Base-by-base conservation (phyloP, 2,329 filamentous ascomycete genomes). In the Nemania diffusa region DNA sequence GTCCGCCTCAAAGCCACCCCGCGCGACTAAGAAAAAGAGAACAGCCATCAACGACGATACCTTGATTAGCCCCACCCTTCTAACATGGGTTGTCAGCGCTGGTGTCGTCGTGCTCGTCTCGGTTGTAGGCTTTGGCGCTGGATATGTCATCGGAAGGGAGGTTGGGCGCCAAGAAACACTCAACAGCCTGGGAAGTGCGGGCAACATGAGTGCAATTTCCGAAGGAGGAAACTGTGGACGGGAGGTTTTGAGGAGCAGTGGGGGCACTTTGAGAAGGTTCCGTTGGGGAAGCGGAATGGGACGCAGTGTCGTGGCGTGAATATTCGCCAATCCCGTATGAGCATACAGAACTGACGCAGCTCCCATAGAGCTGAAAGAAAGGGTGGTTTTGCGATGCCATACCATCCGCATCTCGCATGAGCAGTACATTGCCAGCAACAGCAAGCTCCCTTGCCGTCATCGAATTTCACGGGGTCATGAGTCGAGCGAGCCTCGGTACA, bases 81-180 rank as follows among this genome's bases (percentile, higher is more conserved):
- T 90, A 57, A 88, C 88, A 0, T 91, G 88, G 87, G 87, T 89
- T 5, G 84, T 91, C 61, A 88, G 87, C 64, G 89, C 89, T 7
- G 89, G 90, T 20, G 89, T 91, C 0, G 87, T 91, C 1, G 88
- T 91, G 8, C 82, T 92, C 11, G 86, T 91, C 2, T 89, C 87
- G 7, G 89, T 90, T 1, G 88, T 91, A 37, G 89, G 89, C 1
- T 91, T 92, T 71, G 88, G 89, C 2, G 89, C 89, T 8, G 89
- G 90, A 11, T 91, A 90, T 73, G 88, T 90, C 26, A 88, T 91
- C 66, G 89, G 90, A 5, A 82, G 88, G 27, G 89, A 91, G 72
- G 88, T 90, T 26, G 89, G 89, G 2, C 83, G 87, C 37, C 87
- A 90, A 70, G 88, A 91, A 73, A 81, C 81, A 13, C 76, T 85